phyloP scores from a whole-genome alignment of 2,329 filamentous ascomycete genomes.

The Paecilomyces formosus region DNA sequence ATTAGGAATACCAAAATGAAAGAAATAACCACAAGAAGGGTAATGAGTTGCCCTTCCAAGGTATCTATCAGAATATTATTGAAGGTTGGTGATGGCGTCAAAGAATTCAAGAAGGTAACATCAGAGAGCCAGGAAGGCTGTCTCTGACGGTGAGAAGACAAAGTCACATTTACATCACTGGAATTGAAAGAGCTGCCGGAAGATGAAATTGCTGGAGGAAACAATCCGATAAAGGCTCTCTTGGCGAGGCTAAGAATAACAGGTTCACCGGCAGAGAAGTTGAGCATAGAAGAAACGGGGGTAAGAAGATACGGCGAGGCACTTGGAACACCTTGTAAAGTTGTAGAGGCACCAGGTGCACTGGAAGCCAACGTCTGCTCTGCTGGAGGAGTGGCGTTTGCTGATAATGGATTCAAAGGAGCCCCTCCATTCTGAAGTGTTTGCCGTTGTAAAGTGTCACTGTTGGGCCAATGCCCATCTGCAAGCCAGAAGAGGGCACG shows the following conservation, averaged over 20 bases:
- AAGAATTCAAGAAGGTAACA: conserved; percentile 44
- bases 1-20: conserved; percentile 98
- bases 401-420: conserved; percentile 13
- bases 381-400: conserved; percentile 19
- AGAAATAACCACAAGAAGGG: conserved; percentile 78
- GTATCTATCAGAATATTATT: conserved; percentile 77
- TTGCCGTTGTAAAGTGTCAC: conserved; percentile 15
- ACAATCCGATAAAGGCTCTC: conserved; percentile 30
- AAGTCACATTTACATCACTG: conserved; percentile 17
- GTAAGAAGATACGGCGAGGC: conserved; percentile 24
- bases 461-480: conserved; percentile 59
- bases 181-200: conserved; percentile 17
- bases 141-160: conserved; percentile 22
- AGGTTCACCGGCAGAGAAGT: conserved; percentile 37
- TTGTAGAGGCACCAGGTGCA: conserved; percentile 15
- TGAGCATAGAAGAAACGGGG: conserved; percentile 33
- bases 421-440: conserved; percentile 8
- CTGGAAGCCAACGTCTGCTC: conserved; percentile 13
- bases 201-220: conserved; percentile 23
- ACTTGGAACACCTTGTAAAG: conserved; percentile 14
- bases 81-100: conserved; percentile 61
- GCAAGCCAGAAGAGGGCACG: conserved; percentile 90
- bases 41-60: conserved; percentile 90
- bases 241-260: conserved; percentile 40
- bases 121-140: conserved; percentile 51